Percentiles rank a stretch among this genome's conserved stretches.
These are phyloP conservation scores for Breviolum minutum DNA, from an alignment of 73 alveolate species.

Conservation along the genomic window DNA sequence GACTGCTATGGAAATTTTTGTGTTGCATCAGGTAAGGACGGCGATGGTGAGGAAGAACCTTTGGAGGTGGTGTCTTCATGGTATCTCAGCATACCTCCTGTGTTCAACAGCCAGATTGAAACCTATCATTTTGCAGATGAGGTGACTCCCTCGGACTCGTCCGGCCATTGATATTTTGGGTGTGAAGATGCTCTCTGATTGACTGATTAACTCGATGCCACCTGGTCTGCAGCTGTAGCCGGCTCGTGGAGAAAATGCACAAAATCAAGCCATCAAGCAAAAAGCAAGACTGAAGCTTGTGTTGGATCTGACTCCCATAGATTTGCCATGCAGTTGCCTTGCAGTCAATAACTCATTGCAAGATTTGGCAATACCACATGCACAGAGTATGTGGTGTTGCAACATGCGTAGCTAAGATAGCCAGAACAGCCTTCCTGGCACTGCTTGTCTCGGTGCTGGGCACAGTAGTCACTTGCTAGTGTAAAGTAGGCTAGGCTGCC, in stretches of 20 bases:
- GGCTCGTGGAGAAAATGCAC: not conserved
- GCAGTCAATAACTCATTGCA: too few species aligned
- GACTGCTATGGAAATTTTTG: too few species aligned
- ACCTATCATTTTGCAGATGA: too few species aligned
- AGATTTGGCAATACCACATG: too few species aligned
- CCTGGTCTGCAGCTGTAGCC: not conserved
- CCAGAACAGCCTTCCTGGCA: not conserved
- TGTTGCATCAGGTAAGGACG: slow-evolving; percentile 30
- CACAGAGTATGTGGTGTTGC: too few species aligned
- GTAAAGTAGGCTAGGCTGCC: not conserved
- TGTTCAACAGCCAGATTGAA: not conserved
- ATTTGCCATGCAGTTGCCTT: too few species aligned
- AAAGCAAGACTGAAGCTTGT: too few species aligned
- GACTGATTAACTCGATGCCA: not conserved
- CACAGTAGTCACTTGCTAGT: not conserved
- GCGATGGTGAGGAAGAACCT: slow-evolving; percentile 70
- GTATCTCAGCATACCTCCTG: not conserved
- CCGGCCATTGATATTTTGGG: too few species aligned
- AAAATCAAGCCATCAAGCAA: too few species aligned
- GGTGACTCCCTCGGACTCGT: too few species aligned
- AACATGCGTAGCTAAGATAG: too few species aligned
- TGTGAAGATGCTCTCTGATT: not conserved
- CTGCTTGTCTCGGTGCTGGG: not conserved
- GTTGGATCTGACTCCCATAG: too few species aligned
- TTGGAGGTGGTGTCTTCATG: slow-evolving; percentile 6